Base-by-base conservation (phyloP, 176 grass and related monocot genomes). In the Lolium perenne region DNA sequence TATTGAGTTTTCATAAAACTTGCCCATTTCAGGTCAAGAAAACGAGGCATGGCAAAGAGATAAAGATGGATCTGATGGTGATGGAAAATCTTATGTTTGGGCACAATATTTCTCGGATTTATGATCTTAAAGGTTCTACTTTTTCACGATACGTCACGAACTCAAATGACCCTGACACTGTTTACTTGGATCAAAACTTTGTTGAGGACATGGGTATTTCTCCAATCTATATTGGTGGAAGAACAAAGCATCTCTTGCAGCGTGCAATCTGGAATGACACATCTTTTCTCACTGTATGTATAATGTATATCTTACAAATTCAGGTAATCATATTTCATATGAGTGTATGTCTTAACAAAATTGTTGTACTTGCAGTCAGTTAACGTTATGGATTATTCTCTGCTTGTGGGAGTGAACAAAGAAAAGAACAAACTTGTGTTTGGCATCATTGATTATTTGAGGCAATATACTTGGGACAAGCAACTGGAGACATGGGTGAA, bases 31-130 rank as follows among this genome's bases (percentile, higher is more conserved):
- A 95, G 93, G 89, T 98, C 57, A 91, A 91, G 40, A 86, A 94
- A 88, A 83, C 71, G 60, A 94, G 87, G 88, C 74, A 92, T 86
- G 94, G 94, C 50, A 98, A 92, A 84, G 97, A 95, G 76, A 77
- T 88, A 54, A 96, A 88, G 85, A 93, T 88, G 6, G 97, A 96
- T 84, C 70, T 99, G 69, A 91, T 99, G 97, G 97, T 99, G 87
- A 99, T 99, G 97, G 97, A 99, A 89, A 99, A 99, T 65, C 92
- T 96, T 91, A 91, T 96, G 20, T 99, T 92, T 77, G 97, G 97
- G 38, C 92, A 86, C 77, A 91, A 89, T 72, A 74, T 98, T 77
- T 92, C 90, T 73, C 90, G 90, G 56, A 89, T 84, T 60, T 98
- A 95, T 86, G 94, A 98, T 88, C 88, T 98, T 63, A 98, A 98